Evolutionary conservation across 306 rosid genomes (phyloP), one percentile per base, ranked within the genome.

Genomic region (Dalbergia oliveri): DNA sequence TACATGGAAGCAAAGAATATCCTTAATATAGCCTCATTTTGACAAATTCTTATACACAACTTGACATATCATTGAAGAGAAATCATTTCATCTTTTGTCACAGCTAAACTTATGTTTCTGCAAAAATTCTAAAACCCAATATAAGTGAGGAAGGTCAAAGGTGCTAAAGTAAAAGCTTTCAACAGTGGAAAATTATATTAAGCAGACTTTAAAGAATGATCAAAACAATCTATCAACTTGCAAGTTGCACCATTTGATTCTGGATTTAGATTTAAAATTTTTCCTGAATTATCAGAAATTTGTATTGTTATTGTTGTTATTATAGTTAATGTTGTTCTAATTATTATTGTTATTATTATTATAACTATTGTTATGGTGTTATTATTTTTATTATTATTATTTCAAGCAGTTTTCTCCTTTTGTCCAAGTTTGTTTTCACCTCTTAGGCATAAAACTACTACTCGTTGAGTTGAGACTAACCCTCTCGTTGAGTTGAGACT

Each of bases 1-100:
- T 50, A 4, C 41, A 60, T 39, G 35, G 58, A 72, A 53, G 13
- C 31, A 41, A 21, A 72, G 50, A 72, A 66, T 72, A 64, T 73
- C 9, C 53, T 65, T 18, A 65, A 8, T 45, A 43, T 66, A 64
- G 51, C 75, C 73, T 73, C 70, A 56, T 56, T 73, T 81, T 56
- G 21, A 57, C 69, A 63, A 73, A 66, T 44, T 81, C 77, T 70
- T 44, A 2, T 58, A 5, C 69, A 68, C 76, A 68, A 66, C 9
- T 14, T 39, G 33, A 49, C 43, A 4, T 5, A 1, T 31, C 80
- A 13, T 33, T n/a, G 13, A 13, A 64, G 41, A 18, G 0, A 56
- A 66, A 57, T 33, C 15, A 56, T 73, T 72, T 19, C 54, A 15
- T 65, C 21, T 11, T 58, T 47, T 53, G 15, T 10, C 44, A n/a